Evolutionary conservation across 169 alveolate species (phyloP), one percentile per base, ranked within the genome.

Genomic region (Plasmodium knowlesi): DNA sequence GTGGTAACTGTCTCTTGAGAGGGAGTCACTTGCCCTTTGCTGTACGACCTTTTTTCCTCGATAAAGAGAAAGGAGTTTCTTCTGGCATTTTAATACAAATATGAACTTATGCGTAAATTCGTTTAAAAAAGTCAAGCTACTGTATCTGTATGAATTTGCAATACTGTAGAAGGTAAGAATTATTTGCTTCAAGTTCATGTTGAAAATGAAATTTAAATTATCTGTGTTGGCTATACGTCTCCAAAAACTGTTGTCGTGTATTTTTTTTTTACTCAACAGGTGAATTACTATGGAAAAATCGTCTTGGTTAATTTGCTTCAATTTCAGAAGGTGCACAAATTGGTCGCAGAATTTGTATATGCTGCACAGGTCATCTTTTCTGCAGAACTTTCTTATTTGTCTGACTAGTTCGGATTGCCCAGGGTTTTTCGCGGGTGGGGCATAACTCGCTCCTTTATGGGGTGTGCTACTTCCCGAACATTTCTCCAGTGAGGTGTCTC

Each of bases 271-370:
- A 28, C 86, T 76, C 80, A 86, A 78, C 46, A 86, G 71, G 71
- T 86, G 93, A 74, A 86, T 71, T 76, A 86, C 67, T n/a, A 86
- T 79, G 71, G 86, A 53, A 86, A 86, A 86, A 50, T 86, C 93
- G 39, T 78, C 70, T 50, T 78, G 37, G 34, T 46, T 54, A 34
- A 86, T 16, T 76, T 86, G 43, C 53, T 86, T 76, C 43, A 32
- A 30, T 76, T 86, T 86, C 12, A 86, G 70, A 19, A 86, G 93
- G 53, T 86, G 73, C 67, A 86, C 54, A 79, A 86, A 86, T 14
- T 78, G n/a, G 34, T 86, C 88, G 25, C 46, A 54, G 81, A 86
- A 86, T 86, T 76, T 86, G 83, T 86, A 86, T 46, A 86, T 76
- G 57, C 50, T 86, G 70, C 93, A 86, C 50, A 86, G 43, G 76